Evolutionary conservation across 164 flowering plant genomes (phyloP).

Genomic region (Euptelea pleiosperma): DNA sequence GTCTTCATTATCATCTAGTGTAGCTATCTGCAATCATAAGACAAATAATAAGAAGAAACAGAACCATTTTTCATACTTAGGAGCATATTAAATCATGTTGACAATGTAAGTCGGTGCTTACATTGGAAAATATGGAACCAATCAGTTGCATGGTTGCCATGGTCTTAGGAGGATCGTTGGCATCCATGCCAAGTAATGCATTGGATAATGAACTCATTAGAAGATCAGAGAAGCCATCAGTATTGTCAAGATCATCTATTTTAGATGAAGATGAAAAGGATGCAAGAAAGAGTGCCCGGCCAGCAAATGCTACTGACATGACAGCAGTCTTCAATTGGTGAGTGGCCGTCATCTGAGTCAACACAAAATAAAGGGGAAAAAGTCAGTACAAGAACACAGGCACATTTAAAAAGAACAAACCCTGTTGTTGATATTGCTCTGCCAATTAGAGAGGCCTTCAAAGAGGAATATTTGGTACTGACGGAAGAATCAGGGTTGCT

Average conservation of each 20-base stretch:
- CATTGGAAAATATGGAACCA: slow-evolving; percentile 95
- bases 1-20: slow-evolving; percentile 56
- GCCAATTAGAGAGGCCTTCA: too few relatives aligned
- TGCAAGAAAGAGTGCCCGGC: slow-evolving; percentile 69
- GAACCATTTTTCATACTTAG: slow-evolving; percentile 7
- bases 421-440: too few relatives aligned
- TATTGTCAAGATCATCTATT: slow-evolving; percentile 31
- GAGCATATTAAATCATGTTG: slow-evolving; percentile 1
- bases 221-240: slow-evolving; percentile 48
- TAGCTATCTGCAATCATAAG: slow-evolving; percentile 57
- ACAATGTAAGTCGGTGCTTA: slow-evolving; percentile 29
- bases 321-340: slow-evolving; percentile 96
- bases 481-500: too few relatives aligned
- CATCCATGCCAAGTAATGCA: slow-evolving; percentile 98
- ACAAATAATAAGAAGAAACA: slow-evolving; percentile 7
- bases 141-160: slow-evolving; percentile 93
- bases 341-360: slow-evolving; percentile 86
- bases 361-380: slow-evolving; percentile 19
- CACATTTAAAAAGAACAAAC: too few relatives aligned
- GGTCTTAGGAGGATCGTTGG: slow-evolving; percentile 98
- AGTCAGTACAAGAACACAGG: background rate
- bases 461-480: too few relatives aligned
- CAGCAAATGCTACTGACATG: slow-evolving; percentile 87
- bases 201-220: slow-evolving; percentile 72
- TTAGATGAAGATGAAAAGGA: slow-evolving; percentile 45